These are phyloP conservation scores for Vigna mungo DNA, from an alignment of 306 rosid genomes.

Conservation along the genomic window DNA sequence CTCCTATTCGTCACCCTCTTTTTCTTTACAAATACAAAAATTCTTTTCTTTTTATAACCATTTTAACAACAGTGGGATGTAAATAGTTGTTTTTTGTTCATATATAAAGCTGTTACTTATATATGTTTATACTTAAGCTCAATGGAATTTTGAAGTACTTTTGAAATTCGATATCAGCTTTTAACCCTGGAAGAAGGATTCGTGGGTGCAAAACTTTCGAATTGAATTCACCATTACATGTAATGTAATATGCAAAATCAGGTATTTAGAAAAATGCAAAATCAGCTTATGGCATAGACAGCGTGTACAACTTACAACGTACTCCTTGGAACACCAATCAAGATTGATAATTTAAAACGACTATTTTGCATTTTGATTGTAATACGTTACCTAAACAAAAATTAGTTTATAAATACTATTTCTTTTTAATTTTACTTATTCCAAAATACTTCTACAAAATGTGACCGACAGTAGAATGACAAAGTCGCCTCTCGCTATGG, in stretches of 20 bases:
- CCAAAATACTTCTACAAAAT: no score
- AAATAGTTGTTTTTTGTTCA: no score
- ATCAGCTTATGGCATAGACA: background rate
- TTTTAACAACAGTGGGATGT: no score
- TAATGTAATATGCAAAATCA: background rate
- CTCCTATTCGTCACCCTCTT: no score
- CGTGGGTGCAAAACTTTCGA: background rate
- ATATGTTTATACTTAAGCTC: background rate
- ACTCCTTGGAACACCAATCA: background rate
- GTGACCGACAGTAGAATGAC: background rate
- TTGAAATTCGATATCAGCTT: background rate
- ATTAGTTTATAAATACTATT: no score
- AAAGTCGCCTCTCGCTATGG: background rate
- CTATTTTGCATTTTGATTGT: conserved; percentile 1
- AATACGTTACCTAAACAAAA: background rate
- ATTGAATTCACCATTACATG: background rate
- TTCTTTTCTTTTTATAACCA: no score
- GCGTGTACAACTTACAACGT: background rate
- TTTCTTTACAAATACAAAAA: no score
- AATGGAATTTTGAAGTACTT: background rate
- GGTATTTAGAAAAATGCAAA: background rate
- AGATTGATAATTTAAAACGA: background rate
- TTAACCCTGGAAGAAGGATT: background rate
- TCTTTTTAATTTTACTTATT: no score
- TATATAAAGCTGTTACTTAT: background rate